Base-by-base conservation (phyloP, 78 protist species). In the Polysphondylium violaceum region DNA sequence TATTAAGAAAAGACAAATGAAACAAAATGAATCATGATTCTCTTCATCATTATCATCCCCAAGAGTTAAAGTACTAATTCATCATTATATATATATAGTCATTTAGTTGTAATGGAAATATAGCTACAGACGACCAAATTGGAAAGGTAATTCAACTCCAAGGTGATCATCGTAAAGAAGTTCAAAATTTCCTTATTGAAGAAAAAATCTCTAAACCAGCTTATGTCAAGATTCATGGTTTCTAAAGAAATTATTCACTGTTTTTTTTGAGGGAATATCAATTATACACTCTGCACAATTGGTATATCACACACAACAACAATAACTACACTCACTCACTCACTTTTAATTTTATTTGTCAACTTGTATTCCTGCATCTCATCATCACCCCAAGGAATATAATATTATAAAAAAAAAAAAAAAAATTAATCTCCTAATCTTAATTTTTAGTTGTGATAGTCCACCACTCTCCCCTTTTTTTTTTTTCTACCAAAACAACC, bases 111-210 rank as follows among this genome's bases (percentile, higher is more conserved):
- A 94, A 94, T 76, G 96, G 96, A 41, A 78, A 71, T 43, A 43
- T 94, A 27, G 23, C 58, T 31, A 86, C 74, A 40, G 92, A 94
- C 88, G 94, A 88, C 68, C 47, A 61, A 31, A 21, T 86, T 38
- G 96, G 96, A 51, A 36, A 36, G 21, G 91, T 94, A 44, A 40
- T 94, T 74, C 94, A 94, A 91, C 93, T 94, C n/a, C 94, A 88
- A 67, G 96, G 96, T 12, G 96, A 94, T 53, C 94, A 94, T 63
- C 74, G 96, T 72, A 68, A 88, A 31, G 75, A 78, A 43, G 7
- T 68, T 9, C 55, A 47, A 21, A 25, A n/a, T 11, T 94, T 94
- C 69, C 56, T 94, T 31, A 56, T 77, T 40, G 87, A 75, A 11
- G 92, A 95, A 71, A 74, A 88, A 51, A 87, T 95, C 14, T 71